phyloP scores from a whole-genome alignment of 1,284 basidiomycete species.

The Naganishia albida region DNA sequence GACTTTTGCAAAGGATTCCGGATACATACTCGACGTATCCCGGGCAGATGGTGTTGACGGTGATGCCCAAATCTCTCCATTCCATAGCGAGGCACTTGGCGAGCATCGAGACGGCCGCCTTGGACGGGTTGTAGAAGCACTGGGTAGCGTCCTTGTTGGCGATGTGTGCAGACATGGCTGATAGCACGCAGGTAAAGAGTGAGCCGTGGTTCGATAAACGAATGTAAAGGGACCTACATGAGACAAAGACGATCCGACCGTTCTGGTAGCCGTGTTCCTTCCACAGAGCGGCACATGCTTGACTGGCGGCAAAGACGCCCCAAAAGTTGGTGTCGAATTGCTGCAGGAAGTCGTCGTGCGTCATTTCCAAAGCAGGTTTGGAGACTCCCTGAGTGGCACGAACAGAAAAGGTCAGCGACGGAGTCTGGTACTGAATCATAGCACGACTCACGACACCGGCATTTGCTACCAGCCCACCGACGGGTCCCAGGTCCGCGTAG shows the following conservation, averaged over 20 bases:
- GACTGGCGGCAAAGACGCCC: constrained; percentile 42
- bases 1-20: neutral
- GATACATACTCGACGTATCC: constrained; percentile 40
- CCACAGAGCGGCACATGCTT: constrained; percentile 44
- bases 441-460: constrained; percentile 37
- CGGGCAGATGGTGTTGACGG: constrained; percentile 39
- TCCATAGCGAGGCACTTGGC: constrained; percentile 43
- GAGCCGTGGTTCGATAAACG: neutral
- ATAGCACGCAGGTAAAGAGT: neutral
- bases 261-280: constrained; percentile 44
- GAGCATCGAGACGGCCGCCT: constrained; percentile 41
- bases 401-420: neutral
- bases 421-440: neutral
- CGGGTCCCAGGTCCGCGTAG: constrained; percentile 42
- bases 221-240: constrained; percentile 36
- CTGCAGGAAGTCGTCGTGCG: constrained; percentile 41
- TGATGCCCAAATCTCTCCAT: constrained; percentile 43
- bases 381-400: constrained; percentile 33
- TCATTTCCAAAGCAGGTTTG: constrained; percentile 43
- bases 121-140: constrained; percentile 44
- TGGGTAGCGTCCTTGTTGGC: constrained; percentile 40
- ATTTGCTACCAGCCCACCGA: constrained; percentile 44
- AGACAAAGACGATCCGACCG: constrained; percentile 43
- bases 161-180: constrained; percentile 41
- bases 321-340: constrained; percentile 43